These are phyloP conservation scores for Colletotrichum godetiae DNA, from an alignment of 2,329 filamentous ascomycete genomes.

Conservation along the genomic window DNA sequence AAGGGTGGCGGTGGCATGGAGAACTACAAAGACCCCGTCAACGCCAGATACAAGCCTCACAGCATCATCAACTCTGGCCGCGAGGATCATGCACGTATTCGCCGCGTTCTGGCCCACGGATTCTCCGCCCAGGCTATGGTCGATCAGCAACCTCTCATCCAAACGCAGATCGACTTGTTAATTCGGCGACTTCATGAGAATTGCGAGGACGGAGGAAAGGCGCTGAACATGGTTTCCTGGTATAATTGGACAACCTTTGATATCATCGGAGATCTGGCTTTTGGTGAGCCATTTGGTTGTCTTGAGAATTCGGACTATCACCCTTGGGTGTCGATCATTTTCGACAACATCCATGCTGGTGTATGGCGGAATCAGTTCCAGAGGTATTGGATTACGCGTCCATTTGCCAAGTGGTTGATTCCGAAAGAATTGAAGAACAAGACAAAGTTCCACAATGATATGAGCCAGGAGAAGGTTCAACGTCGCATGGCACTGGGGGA, in stretches of 20 bases:
- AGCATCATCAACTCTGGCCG: slow-evolving; percentile 29
- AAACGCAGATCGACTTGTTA: slow-evolving; percentile 43
- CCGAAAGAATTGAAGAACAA: slow-evolving; percentile 9
- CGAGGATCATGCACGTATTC: slow-evolving; percentile 38
- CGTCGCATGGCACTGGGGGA: slow-evolving; percentile 34
- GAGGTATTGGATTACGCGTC: background rate
- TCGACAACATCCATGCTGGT: slow-evolving; percentile 24
- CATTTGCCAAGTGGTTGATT: slow-evolving; percentile 10
- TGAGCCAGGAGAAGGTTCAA: slow-evolving; percentile 11
- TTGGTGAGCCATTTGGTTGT: slow-evolving; percentile 45
- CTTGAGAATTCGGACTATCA: slow-evolving; percentile 41
- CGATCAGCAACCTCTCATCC: slow-evolving; percentile 45
- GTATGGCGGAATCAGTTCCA: slow-evolving; percentile 16
- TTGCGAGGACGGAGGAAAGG: slow-evolving; percentile 9
- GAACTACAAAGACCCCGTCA: slow-evolving; percentile 25
- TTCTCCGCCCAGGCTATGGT: slow-evolving; percentile 45
- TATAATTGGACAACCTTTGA: slow-evolving; percentile 44
- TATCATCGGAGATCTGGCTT: slow-evolving; percentile 44
- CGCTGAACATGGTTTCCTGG: slow-evolving; percentile 26
- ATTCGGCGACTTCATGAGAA: slow-evolving; percentile 44
- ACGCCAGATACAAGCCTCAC: slow-evolving; percentile 12
- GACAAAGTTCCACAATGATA: slow-evolving; percentile 13
- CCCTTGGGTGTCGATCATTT: slow-evolving; percentile 42
- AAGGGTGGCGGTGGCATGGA: slow-evolving; percentile 18
- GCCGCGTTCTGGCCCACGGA: slow-evolving; percentile 42